Percentiles rank a stretch among this genome's conserved stretches.
phyloP scores from a whole-genome alignment of 2,329 filamentous ascomycete species.

The Fusarium nanum region DNA sequence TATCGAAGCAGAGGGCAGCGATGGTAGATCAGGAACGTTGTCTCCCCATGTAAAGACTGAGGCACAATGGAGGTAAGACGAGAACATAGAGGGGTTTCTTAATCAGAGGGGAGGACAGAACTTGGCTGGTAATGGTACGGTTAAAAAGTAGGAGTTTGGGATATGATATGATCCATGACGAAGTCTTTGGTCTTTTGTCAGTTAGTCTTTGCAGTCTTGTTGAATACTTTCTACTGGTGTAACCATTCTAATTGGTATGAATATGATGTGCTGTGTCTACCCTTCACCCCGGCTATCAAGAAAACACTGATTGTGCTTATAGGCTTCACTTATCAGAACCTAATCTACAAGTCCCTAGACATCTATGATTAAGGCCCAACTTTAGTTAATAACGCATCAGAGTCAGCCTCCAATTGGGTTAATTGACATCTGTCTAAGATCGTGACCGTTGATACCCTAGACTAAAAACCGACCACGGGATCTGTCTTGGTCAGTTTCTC shows the following conservation, averaged over 20 bases:
- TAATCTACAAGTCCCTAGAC: background rate
- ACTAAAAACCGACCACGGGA: constrained; percentile 17
- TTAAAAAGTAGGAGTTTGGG: background rate
- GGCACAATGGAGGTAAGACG: background rate
- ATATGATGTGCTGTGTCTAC: too few relatives aligned
- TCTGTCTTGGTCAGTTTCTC: constrained; percentile 20
- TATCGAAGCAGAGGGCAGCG: background rate
- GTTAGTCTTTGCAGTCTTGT: background rate
- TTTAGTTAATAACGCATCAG: background rate
- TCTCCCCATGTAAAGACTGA: constrained; percentile 11
- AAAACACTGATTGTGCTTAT: background rate
- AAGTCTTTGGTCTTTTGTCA: background rate
- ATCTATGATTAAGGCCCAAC: background rate
- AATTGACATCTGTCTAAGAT: constrained; percentile 17
- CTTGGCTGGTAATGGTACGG: background rate
- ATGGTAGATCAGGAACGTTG: background rate
- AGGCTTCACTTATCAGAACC: background rate
- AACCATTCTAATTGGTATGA: too few relatives aligned
- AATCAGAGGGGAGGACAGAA: background rate
- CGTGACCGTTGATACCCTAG: constrained; percentile 24
- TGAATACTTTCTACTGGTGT: background rate
- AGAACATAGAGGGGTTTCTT: background rate
- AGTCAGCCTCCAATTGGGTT: background rate
- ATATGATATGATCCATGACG: background rate
- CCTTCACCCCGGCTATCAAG: background rate